These are phyloP conservation scores for Macrophomina tecta DNA, from an alignment of 2,329 filamentous ascomycete genomes.

Conservation along the genomic window DNA sequence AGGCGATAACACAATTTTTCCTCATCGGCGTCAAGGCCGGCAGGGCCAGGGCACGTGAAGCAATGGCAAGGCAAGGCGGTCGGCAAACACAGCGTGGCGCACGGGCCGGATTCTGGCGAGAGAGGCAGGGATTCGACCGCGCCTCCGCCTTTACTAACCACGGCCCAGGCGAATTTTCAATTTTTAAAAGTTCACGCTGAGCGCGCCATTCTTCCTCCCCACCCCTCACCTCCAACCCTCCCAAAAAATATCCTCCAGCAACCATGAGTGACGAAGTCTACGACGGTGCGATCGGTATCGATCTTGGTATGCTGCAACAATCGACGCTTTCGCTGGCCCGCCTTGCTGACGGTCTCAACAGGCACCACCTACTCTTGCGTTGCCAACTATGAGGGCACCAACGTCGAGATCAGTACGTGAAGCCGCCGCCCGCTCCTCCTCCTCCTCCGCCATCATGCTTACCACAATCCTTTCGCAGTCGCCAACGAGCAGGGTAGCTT, in stretches of 20 bases:
- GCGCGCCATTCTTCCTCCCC: conserved; percentile 30
- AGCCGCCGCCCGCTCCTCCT: conserved; percentile 21
- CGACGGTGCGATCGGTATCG: conserved; percentile 99
- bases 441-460: conserved; percentile 23
- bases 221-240: conserved; percentile 36
- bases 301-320: conserved; percentile 76
- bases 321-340: not conserved
- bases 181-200: conserved; percentile 27
- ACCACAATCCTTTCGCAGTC: conserved; percentile 57
- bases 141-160: conserved; percentile 26
- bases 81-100: conserved; percentile 15
- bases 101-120: not conserved
- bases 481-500: conserved; percentile 99
- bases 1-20: not conserved
- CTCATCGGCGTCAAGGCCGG: conserved; percentile 7
- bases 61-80: conserved; percentile 1
- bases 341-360: conserved; percentile 52
- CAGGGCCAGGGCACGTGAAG: conserved; percentile 11
- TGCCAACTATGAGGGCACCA: conserved; percentile 98
- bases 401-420: conserved; percentile 93
- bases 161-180: conserved; percentile 23
- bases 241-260: conserved; percentile 39
- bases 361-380: conserved; percentile 99
- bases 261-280: conserved; percentile 98
- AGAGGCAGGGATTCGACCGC: conserved; percentile 21